phyloP scores from a whole-genome alignment of 805 yeast genomes.

The Wickerhamiella occidentalis region DNA sequence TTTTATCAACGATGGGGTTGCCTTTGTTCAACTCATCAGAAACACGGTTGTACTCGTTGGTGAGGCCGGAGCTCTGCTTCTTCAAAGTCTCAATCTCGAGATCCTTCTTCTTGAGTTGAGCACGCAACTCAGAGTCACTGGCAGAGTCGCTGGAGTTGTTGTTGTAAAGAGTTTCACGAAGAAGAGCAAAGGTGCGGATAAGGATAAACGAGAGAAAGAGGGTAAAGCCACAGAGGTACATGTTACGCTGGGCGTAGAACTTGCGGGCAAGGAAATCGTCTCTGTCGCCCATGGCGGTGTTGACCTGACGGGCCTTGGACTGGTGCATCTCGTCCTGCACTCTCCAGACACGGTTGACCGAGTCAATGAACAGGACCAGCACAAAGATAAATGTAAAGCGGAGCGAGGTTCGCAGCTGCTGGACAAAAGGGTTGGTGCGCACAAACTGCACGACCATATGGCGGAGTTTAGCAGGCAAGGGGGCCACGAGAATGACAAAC shows the following conservation, averaged over 20 bases:
- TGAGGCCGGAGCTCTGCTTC: constrained; percentile 56
- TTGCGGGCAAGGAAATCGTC: constrained; percentile 80
- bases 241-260: constrained; percentile 91
- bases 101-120: constrained; percentile 45
- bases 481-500: constrained; percentile 71
- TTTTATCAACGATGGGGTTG: constrained; percentile 20
- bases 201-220: constrained; percentile 77
- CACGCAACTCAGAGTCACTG: constrained; percentile 34
- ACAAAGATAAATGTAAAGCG: constrained; percentile 78
- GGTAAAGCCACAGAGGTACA: constrained; percentile 92
- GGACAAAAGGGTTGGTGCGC: constrained; percentile 56
- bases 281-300: constrained; percentile 41
- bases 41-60: constrained; percentile 47
- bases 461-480: constrained; percentile 67
- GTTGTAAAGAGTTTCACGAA: constrained; percentile 42
- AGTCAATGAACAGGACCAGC: constrained; percentile 70
- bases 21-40: constrained; percentile 30
- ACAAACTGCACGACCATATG: constrained; percentile 51
- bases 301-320: constrained; percentile 22
- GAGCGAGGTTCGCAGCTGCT: constrained; percentile 61
- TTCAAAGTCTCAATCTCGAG: constrained; percentile 54
- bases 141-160: constrained; percentile 41
- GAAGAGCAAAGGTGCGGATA: constrained; percentile 71
- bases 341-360: constrained; percentile 68
- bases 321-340: constrained; percentile 47